Evolutionary conservation across 805 yeast species (phyloP).

Genomic region (Wickerhamiella lipophila): DNA sequence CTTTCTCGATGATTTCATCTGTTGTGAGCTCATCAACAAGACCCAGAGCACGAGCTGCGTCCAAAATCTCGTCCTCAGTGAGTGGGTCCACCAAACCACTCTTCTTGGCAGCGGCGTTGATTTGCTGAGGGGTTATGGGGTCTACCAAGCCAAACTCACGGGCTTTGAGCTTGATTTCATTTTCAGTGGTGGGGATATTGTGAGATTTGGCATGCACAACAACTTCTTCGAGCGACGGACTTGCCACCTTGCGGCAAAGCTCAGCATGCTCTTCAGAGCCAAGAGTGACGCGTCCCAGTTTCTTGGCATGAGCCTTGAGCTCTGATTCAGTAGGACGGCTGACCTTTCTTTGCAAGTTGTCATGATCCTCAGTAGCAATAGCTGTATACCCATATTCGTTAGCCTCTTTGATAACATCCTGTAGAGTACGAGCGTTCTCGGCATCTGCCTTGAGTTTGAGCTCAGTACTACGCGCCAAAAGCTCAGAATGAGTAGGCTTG

Average conservation of each 20-base stretch:
- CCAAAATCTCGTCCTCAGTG: not conserved
- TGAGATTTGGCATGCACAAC: not conserved
- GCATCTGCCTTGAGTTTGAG: conserved; percentile 7
- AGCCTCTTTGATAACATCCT: conserved; percentile 3
- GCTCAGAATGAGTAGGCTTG: not conserved
- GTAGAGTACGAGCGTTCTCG: conserved; percentile 2
- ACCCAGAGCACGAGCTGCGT: conserved; percentile 1
- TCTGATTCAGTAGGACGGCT: not conserved
- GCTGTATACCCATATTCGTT: not conserved
- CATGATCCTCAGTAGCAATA: not conserved
- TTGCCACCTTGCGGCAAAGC: not conserved
- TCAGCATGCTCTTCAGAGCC: not conserved
- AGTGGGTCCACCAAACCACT: conserved; percentile 15
- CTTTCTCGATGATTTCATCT: not conserved
- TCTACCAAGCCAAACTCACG: conserved; percentile 17
- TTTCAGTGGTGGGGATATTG: conserved; percentile 35
- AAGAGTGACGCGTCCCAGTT: not conserved
- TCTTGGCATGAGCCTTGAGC: not conserved
- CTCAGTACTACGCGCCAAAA: conserved; percentile 3
- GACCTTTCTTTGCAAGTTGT: not conserved
- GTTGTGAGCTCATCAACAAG: conserved; percentile 13
- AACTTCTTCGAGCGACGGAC: conserved; percentile 2
- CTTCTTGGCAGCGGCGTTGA: conserved; percentile 9
- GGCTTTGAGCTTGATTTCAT: conserved; percentile 1
- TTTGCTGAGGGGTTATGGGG: conserved; percentile 7